These are phyloP conservation scores for Torulaspora globosa DNA, from an alignment of 1,139 yeast species.

Conservation along the genomic window DNA sequence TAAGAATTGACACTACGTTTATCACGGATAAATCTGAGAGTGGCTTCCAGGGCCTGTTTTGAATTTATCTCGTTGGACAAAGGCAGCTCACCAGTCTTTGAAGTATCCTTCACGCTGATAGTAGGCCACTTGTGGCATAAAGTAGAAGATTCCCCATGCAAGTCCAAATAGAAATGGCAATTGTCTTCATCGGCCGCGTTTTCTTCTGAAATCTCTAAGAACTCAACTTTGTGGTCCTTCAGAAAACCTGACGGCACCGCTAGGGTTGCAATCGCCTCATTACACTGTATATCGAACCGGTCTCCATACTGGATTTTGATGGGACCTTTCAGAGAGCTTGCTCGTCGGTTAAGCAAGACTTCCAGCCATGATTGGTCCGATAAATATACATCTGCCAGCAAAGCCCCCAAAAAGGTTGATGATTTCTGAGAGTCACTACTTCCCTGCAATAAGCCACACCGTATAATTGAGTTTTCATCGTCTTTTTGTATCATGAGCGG, in stretches of 20 bases:
- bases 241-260: slow-evolving; percentile 23
- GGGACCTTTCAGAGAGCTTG: slow-evolving; percentile 1
- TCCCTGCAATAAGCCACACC: slow-evolving; percentile 17
- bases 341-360: slow-evolving; percentile 13
- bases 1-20: slow-evolving; percentile 31
- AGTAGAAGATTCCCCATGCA: slow-evolving; percentile 9
- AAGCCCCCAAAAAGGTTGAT: slow-evolving; percentile 18
- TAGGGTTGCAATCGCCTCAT: slow-evolving; percentile 8
- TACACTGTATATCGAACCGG: slow-evolving; percentile 13
- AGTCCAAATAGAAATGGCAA: slow-evolving; percentile 33
- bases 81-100: slow-evolving; percentile 11
- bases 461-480: slow-evolving; percentile 2
- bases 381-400: slow-evolving; percentile 21
- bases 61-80: slow-evolving; percentile 29
- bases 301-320: slow-evolving; percentile 18
- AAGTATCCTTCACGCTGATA: slow-evolving; percentile 13
- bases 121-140: slow-evolving; percentile 30
- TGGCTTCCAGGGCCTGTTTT: slow-evolving; percentile 22
- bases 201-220: slow-evolving; percentile 23
- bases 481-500: slow-evolving; percentile 9
- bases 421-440: slow-evolving; percentile 1
- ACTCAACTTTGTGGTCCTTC: slow-evolving; percentile 24
- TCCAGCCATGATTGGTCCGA: slow-evolving; percentile 19
- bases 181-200: slow-evolving; percentile 20
- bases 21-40: slow-evolving; percentile 25